Evolutionary conservation across 352 stramenopile genomes (phyloP).

Genomic region (Phytophthora quininea): DNA sequence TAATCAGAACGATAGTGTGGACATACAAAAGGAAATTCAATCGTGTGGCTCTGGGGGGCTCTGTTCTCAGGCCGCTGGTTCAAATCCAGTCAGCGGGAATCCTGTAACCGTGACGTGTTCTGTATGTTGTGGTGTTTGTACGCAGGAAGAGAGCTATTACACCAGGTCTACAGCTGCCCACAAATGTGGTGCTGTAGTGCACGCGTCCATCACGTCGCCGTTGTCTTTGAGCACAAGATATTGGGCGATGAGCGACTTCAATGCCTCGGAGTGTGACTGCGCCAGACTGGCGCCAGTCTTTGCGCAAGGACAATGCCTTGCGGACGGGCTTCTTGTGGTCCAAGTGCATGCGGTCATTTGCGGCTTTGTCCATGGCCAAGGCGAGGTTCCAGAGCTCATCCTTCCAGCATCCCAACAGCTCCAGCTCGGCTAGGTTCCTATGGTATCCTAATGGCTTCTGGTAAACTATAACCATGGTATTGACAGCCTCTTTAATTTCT

Average conservation of each 20-base stretch:
- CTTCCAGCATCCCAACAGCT: neutral
- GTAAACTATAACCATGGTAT: slow-evolving; percentile 15
- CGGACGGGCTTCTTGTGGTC: neutral
- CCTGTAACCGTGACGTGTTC: neutral
- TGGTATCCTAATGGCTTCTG: slow-evolving; percentile 4
- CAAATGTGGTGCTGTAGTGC: neutral
- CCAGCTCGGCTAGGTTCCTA: neutral
- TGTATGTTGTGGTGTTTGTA: neutral
- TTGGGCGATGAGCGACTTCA: neutral
- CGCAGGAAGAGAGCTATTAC: neutral
- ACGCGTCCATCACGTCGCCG: neutral
- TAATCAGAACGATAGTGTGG: too few relatives aligned
- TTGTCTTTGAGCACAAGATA: neutral
- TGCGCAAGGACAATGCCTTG: slow-evolving; percentile 5
- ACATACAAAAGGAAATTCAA: too few relatives aligned
- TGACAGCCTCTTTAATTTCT: slow-evolving; percentile 9
- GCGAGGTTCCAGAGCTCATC: slow-evolving; percentile 1
- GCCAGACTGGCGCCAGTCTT: neutral
- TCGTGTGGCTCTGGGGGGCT: too few relatives aligned
- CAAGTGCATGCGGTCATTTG: neutral
- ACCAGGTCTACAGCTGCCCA: neutral
- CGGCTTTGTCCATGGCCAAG: neutral
- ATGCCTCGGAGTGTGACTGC: neutral
- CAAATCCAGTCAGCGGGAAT: slow-evolving; percentile 6
- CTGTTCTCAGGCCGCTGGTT: slow-evolving; percentile 6